Evolutionary conservation across 2,329 filamentous ascomycete species (phyloP), one percentile per base, ranked within the genome.

Genomic region (Fusarium luffae): DNA sequence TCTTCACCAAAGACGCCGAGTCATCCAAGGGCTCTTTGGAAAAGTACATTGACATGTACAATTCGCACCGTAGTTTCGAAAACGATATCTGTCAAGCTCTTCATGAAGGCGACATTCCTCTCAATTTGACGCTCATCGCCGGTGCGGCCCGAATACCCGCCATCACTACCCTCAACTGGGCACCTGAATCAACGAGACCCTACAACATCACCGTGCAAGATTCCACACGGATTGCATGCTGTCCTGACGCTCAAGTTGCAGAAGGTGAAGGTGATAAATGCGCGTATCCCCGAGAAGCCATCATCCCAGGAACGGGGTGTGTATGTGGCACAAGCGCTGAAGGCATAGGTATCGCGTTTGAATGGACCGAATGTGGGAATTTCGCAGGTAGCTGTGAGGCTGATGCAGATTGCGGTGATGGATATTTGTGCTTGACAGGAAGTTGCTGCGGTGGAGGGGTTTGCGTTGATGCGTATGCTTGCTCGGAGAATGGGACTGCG

Each of bases 151-250:
- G 23, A 9, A 71, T 80, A 27, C 70, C 73, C 4, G 69, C 73
- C 27, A 67, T 81, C 49, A 74, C 77, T 4, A 72, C 69, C 5
- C 70, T 80, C 23, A 76, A 74, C 55, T 75, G 75, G 68, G 74
- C 77, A 2, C 79, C 77, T 14, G 59, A 68, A 40, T 55, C 43
- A 19, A 68, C 73, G 14, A 67, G 50, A 2, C 55, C 66, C 2
- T 78, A 76, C 58, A 78, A 79, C 61, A 60, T 79, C 12, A 79
- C 76, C 2, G 62, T 81, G 5, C 79, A 81, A 47, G 78, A 82
- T 44, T 73, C 79, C 0, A 63, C 71, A 2, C 70, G 71, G 34
- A 52, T 72, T 1, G 79, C 80, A 1, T 82, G 80, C 64, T 82
- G 80, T 23, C 61, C 76, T 12, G 67, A 70, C 54, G 68, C 74